Percentiles rank a stretch among this genome's conserved stretches.
phyloP scores from a whole-genome alignment of 768 basidiomycete genomes.

The Xanthoconium purpureum region DNA sequence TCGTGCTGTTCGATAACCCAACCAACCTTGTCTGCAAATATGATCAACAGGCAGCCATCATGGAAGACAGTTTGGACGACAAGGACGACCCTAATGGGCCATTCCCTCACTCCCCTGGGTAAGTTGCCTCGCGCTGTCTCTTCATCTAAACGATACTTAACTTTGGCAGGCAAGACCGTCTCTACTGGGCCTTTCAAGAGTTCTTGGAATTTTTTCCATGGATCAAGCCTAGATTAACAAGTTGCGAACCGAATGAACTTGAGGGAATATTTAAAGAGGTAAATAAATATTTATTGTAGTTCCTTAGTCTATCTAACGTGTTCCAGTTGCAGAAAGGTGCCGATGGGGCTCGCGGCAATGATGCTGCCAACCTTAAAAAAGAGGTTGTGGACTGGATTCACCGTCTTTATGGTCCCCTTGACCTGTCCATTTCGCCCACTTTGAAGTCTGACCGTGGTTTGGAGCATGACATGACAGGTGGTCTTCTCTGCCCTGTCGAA shows the following conservation, averaged over 20 bases:
- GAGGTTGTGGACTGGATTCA: not conserved
- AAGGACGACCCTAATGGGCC: not conserved
- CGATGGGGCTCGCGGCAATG: too few species aligned
- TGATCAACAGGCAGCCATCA: not conserved
- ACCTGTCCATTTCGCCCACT: not conserved
- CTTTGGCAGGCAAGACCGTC: not conserved
- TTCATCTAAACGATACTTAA: too few species aligned
- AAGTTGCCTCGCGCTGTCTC: not conserved
- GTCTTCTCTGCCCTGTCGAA: not conserved
- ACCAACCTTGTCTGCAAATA: not conserved
- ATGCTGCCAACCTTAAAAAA: too few species aligned
- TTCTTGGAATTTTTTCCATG: not conserved
- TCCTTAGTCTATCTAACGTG: too few species aligned
- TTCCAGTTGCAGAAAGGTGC: too few species aligned
- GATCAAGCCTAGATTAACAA: not conserved
- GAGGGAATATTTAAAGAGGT: not conserved
- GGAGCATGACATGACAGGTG: not conserved
- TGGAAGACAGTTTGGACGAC: not conserved
- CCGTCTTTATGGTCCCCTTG: not conserved
- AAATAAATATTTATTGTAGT: too few species aligned
- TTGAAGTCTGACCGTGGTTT: not conserved
- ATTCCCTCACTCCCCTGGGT: not conserved
- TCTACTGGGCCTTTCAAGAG: not conserved
- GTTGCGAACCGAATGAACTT: not conserved
- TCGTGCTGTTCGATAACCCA: not conserved